Base-by-base conservation (phyloP, 1,284 basidiomycete genomes). In the Ganoderma multipileum region DNA sequence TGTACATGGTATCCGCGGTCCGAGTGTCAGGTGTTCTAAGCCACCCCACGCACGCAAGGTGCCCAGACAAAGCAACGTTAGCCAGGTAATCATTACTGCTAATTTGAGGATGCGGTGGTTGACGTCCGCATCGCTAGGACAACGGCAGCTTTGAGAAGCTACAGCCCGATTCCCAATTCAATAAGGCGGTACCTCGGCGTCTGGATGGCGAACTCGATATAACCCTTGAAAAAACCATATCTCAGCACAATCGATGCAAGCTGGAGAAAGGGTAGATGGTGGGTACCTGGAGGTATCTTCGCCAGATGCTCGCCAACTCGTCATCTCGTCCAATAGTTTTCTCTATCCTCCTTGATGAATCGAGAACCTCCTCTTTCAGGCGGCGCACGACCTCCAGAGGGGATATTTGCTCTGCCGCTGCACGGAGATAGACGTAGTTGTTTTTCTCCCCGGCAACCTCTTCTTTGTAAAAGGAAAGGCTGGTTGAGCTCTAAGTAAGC, bases 131-230 rank as follows among this genome's bases (percentile, higher is more conserved):
- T 16, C 41, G 11, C 39, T 14, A 41, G 14, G n/a, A 42, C 41
- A 42, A 42, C 38, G 38, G 38, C 38, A 5, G 2, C 38, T 5
- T 11, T 42, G 41, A 18, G 2, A 50, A 23, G 12, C 63, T 18
- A 63, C 2, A 57, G 16, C 3, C n/a, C n/a, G 1, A 67, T 20
- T 1, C 66, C 71, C 5, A 72, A 57, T 18, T 72, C 71, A 5
- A 50, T 54, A 14, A 72, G 50, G 5, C 71, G 71, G 16, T 72
- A 72, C 4, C 71, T 65, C 0, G 71, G 71, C 1, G 71, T 71
- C 7, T 66, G 63, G 33, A 71, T 66, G 2, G 65, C 64, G 44
- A 70, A 72, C 59, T 70, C 67, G 3, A 72, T 58, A 39, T 70
- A 71, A 9, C 61, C 33, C 71, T 72, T 72, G 30, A 0, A 14